Evolutionary conservation across 2,329 filamentous ascomycete species (phyloP).

Genomic region (Chrysosphaeria jannelii): DNA sequence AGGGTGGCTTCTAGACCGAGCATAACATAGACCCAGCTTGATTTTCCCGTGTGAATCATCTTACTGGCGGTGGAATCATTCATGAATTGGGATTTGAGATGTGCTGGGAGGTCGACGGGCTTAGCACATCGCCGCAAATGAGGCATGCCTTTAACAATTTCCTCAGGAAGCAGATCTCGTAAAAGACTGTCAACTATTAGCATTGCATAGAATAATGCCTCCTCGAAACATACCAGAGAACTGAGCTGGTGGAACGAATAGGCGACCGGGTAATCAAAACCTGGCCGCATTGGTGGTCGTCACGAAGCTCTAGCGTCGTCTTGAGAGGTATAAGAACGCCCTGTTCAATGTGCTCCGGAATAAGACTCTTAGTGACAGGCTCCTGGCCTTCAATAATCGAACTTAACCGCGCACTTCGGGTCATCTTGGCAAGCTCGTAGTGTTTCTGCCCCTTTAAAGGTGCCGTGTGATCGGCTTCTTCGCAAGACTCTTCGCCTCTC

Average conservation of each 20-base stretch:
- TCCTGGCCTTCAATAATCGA: slow-evolving; percentile 8
- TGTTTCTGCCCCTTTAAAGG: slow-evolving; percentile 1
- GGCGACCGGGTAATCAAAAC: slow-evolving; percentile 46
- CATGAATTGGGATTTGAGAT: slow-evolving; percentile 30
- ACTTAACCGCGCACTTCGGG: slow-evolving; percentile 3
- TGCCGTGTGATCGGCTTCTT: not conserved
- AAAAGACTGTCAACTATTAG: slow-evolving; percentile 16
- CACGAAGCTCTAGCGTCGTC: slow-evolving; percentile 29
- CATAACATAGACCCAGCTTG: slow-evolving; percentile 27
- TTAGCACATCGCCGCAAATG: slow-evolving; percentile 55
- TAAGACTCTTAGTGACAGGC: slow-evolving; percentile 8
- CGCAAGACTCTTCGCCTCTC: not conserved
- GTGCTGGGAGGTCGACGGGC: slow-evolving; percentile 31
- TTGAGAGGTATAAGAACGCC: slow-evolving; percentile 30
- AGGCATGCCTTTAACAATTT: slow-evolving; percentile 31
- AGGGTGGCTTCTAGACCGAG: slow-evolving; percentile 21
- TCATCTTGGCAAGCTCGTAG: slow-evolving; percentile 4
- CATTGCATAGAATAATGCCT: too few relatives aligned
- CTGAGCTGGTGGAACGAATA: slow-evolving; percentile 36
- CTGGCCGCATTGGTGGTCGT: slow-evolving; percentile 25
- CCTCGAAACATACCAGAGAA: slow-evolving; percentile 40
- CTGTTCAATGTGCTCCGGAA: slow-evolving; percentile 10
- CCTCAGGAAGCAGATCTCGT: slow-evolving; percentile 24
- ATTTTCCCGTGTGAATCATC: slow-evolving; percentile 27
- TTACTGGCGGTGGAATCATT: slow-evolving; percentile 22